Evolutionary conservation across 768 basidiomycete genomes (phyloP).

Genomic region (Butyriboletus loyo): DNA sequence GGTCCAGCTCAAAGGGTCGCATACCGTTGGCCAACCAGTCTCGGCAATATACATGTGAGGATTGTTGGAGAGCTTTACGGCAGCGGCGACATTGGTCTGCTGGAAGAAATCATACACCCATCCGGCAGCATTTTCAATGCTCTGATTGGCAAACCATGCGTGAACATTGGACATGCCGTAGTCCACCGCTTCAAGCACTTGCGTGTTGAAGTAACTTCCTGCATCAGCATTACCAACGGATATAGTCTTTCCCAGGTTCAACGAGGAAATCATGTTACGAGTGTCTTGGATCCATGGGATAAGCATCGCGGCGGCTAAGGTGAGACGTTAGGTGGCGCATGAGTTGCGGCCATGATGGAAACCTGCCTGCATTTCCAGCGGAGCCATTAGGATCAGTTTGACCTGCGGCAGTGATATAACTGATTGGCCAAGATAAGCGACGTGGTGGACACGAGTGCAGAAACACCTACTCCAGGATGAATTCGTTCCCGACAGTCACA

Average conservation of each 20-base stretch:
- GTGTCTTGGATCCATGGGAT: slow-evolving; percentile 68
- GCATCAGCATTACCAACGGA: slow-evolving; percentile 83
- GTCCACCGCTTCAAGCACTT: slow-evolving; percentile 60
- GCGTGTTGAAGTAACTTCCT: slow-evolving; percentile 76
- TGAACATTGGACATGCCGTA: slow-evolving; percentile 91
- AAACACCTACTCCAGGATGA: slow-evolving; percentile 65
- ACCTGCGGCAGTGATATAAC: slow-evolving; percentile 55
- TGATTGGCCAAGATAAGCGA: slow-evolving; percentile 26
- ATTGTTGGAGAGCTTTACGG: slow-evolving; percentile 57
- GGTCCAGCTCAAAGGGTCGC: slow-evolving; percentile 11
- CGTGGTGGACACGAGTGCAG: not conserved
- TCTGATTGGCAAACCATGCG: slow-evolving; percentile 88
- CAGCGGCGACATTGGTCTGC: slow-evolving; percentile 55
- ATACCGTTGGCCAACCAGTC: slow-evolving; percentile 82
- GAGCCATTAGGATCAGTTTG: slow-evolving; percentile 53
- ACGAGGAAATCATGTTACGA: slow-evolving; percentile 45
- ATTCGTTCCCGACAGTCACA: slow-evolving; percentile 91
- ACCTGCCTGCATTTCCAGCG: slow-evolving; percentile 45
- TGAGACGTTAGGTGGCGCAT: not conserved
- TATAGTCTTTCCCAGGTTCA: slow-evolving; percentile 60
- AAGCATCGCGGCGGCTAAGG: slow-evolving; percentile 56
- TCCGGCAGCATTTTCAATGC: slow-evolving; percentile 59
- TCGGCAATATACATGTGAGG: slow-evolving; percentile 92
- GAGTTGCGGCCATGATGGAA: not conserved
- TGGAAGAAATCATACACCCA: slow-evolving; percentile 87